phyloP scores from a whole-genome alignment of 495 filamentous ascomycete species.

The Neurospora africana region DNA sequence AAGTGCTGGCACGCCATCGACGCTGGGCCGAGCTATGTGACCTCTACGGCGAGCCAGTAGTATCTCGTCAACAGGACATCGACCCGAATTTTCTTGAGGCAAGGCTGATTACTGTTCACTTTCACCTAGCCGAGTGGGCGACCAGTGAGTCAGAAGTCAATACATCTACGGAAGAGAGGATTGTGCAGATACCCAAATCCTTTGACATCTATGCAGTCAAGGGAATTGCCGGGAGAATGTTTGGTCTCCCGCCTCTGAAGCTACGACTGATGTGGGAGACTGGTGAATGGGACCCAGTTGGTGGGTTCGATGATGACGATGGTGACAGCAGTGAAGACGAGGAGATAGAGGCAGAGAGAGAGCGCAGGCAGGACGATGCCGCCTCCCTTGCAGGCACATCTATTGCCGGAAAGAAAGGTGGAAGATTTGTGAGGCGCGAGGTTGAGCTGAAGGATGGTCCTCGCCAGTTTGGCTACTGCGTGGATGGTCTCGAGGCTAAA shows the following conservation, averaged over 20 bases:
- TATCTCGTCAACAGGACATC: constrained; percentile 42
- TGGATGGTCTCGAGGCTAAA: constrained; percentile 58
- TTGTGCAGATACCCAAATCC: constrained; percentile 57
- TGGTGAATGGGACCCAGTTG: constrained; percentile 71
- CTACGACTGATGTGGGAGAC: constrained; percentile 70
- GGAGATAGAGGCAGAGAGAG: constrained; percentile 17
- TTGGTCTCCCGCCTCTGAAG: constrained; percentile 51
- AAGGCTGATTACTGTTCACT: constrained; percentile 55
- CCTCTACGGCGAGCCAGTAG: constrained; percentile 53
- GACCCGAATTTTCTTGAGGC: constrained; percentile 64
- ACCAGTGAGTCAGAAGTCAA: constrained; percentile 10
- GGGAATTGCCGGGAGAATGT: constrained; percentile 61
- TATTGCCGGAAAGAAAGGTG: constrained; percentile 17
- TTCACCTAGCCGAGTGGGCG: constrained; percentile 27
- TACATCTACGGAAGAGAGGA: constrained; percentile 6
- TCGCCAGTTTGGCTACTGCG: constrained; percentile 68
- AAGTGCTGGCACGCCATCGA: constrained; percentile 49
- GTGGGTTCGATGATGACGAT: constrained; percentile 49
- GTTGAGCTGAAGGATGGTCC: constrained; percentile 74
- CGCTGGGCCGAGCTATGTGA: constrained; percentile 66
- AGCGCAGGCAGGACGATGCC: constrained; percentile 7
- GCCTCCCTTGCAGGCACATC: neutral
- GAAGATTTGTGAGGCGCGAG: constrained; percentile 59
- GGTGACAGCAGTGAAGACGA: constrained; percentile 48
- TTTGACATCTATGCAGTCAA: constrained; percentile 75